Evolutionary conservation across 2,329 filamentous ascomycete species (phyloP), one percentile per base, ranked within the genome.

Genomic region (Pyrenophora tritici-repentis): DNA sequence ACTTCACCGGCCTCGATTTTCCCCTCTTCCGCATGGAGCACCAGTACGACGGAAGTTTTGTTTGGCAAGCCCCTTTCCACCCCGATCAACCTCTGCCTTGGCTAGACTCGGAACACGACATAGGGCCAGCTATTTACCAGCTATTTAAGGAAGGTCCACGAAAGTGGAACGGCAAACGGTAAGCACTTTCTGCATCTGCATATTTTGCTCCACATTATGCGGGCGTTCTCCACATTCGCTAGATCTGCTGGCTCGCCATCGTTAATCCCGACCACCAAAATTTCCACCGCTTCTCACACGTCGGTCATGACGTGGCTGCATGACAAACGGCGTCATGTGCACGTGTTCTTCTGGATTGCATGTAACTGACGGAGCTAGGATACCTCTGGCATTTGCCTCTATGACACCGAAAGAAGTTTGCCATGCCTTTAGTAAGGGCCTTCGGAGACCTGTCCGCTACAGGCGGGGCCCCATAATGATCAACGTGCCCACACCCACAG

Each of bases 1-100:
- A 99, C 73, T 99, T 97, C 76, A 97, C 93, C 24, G 94, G 90
- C 39, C 81, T 97, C 26, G 86, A 86, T 1, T 97, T 96, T 69
- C 94, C 94, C 1, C 81, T 97, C 3, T 97, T 97, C 78, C 94
- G 92, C 76, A 96, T 97, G 89, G 91, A 95, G 58, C 78, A 96
- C 39, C 86, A 91, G 73, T 74, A 80, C 1, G 91, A 97, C 65
- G 91, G 90, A 14, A 91, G 89, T 46, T 97, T 97, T 71, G 79
- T 87, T 51, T 97, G 94, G 94, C 86, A 91, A 68, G 93, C 93
- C 1, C 94, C 94, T 0, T 97, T 97, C 73, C 90, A 96, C 65
- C 89, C 91, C 2, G 84, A 96, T 63, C 88, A 88, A 50, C 90
- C 91, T 57, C 81, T 99, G 32, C 94, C 94, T 0, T 99, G 93